These are phyloP conservation scores for Wickerhamiella azymoides DNA, from an alignment of 805 yeast genomes.

Conservation along the genomic window DNA sequence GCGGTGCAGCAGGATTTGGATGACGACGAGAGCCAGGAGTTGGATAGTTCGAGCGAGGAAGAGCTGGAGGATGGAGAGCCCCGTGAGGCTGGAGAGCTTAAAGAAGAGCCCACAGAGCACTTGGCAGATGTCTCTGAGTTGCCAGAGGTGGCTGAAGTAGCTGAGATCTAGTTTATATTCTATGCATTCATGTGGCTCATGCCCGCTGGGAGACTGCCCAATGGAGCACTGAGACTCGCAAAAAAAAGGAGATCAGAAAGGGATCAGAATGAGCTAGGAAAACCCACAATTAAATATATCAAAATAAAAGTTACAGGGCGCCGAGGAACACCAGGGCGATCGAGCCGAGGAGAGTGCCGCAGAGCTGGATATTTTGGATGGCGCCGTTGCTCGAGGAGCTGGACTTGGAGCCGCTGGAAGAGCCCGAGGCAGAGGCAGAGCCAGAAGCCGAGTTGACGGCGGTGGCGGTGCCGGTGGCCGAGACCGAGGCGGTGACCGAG, in stretches of 20 bases:
- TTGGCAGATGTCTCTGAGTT: too few species aligned
- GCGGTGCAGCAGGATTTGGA: not conserved
- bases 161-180: too few species aligned
- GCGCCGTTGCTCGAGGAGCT: constrained; percentile 2
- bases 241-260: too few species aligned
- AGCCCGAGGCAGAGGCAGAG: constrained; percentile 13
- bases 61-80: not conserved
- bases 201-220: too few species aligned
- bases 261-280: too few species aligned
- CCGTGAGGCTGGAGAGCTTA: too few species aligned
- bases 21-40: constrained; percentile 1
- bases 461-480: constrained; percentile 22
- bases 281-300: constrained; percentile 7
- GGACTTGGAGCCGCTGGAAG: constrained; percentile 1
- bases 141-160: too few species aligned
- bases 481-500: constrained; percentile 31
- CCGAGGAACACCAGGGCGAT: constrained; percentile 7
- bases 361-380: not conserved
- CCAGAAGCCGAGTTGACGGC: constrained; percentile 15
- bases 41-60: not conserved
- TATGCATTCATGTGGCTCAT: too few species aligned
- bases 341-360: constrained; percentile 5
- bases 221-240: too few species aligned
- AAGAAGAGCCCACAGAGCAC: too few species aligned
- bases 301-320: constrained; percentile 6